phyloP scores from a whole-genome alignment of 768 basidiomycete genomes.

The Candolleomyces eurysporus region DNA sequence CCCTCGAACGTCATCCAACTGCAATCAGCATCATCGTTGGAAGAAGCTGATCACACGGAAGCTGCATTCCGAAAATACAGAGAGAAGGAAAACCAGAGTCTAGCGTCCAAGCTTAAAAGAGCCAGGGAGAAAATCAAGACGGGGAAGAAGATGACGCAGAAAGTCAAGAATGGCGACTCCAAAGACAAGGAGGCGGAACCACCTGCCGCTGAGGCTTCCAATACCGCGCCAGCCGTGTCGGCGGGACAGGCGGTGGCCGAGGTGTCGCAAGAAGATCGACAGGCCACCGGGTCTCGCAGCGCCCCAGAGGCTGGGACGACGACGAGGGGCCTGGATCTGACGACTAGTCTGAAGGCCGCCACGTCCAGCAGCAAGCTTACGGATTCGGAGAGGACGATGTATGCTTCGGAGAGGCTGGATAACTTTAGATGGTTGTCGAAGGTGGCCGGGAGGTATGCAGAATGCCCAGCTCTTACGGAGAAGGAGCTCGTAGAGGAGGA shows the following conservation, averaged over 20 bases:
- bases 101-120: no score
- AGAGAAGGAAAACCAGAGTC: no score
- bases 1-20: no score
- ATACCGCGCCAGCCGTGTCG: no score
- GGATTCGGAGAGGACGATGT: background rate
- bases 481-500: background rate
- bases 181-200: background rate
- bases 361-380: background rate
- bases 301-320: background rate
- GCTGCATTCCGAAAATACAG: no score
- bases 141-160: no score
- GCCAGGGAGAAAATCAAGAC: no score
- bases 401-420: background rate
- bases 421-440: background rate
- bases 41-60: no score
- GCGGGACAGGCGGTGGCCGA: background rate
- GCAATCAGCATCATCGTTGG: no score
- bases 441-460: background rate
- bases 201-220: background rate
- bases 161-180: background rate
- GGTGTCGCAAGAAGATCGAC: background rate
- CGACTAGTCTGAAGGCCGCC: background rate
- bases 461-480: background rate
- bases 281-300: background rate
- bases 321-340: background rate